These are phyloP conservation scores for Colletotrichum spinosum DNA, from an alignment of 2,329 filamentous ascomycete genomes.

Conservation along the genomic window DNA sequence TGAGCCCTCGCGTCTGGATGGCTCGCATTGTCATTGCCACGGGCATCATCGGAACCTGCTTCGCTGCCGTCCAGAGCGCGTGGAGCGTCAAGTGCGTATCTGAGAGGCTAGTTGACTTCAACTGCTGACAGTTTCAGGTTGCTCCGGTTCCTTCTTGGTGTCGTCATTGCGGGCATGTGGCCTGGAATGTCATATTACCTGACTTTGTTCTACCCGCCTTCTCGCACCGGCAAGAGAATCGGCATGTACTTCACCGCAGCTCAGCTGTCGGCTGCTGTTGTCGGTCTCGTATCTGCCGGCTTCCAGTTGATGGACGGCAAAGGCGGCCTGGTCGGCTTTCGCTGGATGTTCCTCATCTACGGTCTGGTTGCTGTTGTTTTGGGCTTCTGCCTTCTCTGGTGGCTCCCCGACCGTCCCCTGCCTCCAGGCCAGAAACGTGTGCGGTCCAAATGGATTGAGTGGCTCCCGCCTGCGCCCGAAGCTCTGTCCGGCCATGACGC, in stretches of 20 bases:
- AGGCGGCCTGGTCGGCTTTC: conserved; percentile 81
- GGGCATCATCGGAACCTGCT: conserved; percentile 84
- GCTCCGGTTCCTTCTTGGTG: conserved; percentile 85
- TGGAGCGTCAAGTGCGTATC: conserved; percentile 82
- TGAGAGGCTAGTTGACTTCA: conserved; percentile 26
- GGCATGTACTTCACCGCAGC: conserved; percentile 91
- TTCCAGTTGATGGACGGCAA: conserved; percentile 91
- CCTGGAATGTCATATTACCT: conserved; percentile 95
- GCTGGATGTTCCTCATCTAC: conserved; percentile 94
- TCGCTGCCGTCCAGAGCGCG: conserved; percentile 82
- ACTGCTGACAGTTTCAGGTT: conserved; percentile 56
- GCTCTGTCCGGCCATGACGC: conserved; percentile 83
- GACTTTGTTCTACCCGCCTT: conserved; percentile 91
- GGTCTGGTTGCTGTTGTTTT: conserved; percentile 80
- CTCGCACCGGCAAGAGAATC: conserved; percentile 86
- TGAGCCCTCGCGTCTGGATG: conserved; percentile 92
- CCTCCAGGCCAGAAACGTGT: conserved; percentile 73
- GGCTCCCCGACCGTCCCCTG: conserved; percentile 86
- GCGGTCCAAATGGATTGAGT: conserved; percentile 66
- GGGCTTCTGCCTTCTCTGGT: conserved; percentile 83
- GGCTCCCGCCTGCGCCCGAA: conserved; percentile 76
- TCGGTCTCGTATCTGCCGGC: conserved; percentile 88
- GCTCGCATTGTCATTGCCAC: conserved; percentile 90
- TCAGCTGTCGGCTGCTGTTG: conserved; percentile 89
- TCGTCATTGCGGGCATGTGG: conserved; percentile 95